A percentile compares a stretch with the other conserved stretches of the same genome.
Conservation (phyloP, 345 rosid species). For the Carallia pectinifolia region DNA sequence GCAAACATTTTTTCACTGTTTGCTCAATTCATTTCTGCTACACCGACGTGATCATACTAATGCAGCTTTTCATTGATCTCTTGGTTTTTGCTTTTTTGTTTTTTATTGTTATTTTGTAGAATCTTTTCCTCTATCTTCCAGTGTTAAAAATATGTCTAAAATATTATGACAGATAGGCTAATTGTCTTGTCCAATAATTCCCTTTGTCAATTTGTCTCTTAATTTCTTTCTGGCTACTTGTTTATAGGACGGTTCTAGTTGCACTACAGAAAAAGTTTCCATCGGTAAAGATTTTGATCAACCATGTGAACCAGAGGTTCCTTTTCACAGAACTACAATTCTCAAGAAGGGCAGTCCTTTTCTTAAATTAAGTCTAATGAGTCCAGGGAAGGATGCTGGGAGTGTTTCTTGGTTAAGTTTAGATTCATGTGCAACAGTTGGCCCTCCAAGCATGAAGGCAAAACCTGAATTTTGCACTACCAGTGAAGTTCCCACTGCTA, state of each 20-base stretch:
- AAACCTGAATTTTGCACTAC: slow-evolving; percentile 29
- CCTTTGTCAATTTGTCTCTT: slow-evolving; percentile 7
- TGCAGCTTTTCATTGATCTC: too few relatives aligned
- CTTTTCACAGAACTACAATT: slow-evolving; percentile 8
- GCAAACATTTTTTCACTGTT: too few relatives aligned
- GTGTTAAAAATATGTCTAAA: not conserved
- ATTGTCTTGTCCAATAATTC: not conserved
- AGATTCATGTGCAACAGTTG: slow-evolving; percentile 47
- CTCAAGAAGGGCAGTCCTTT: slow-evolving; percentile 25
- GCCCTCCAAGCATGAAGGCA: slow-evolving; percentile 28
- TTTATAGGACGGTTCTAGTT: slow-evolving; percentile 41
- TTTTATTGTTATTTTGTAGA: too few relatives aligned
- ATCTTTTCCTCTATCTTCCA: too few relatives aligned
- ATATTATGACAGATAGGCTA: not conserved
- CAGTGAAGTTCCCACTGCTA: slow-evolving; percentile 22
- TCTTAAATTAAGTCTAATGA: slow-evolving; percentile 31
- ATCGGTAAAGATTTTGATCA: slow-evolving; percentile 35
- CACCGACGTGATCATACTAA: too few relatives aligned
- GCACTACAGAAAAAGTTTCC: slow-evolving; percentile 24
- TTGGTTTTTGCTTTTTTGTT: too few relatives aligned
- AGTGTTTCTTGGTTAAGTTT: slow-evolving; percentile 75
- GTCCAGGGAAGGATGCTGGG: slow-evolving; percentile 41
- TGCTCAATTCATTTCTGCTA: too few relatives aligned
- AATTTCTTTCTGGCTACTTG: slow-evolving; percentile 19
- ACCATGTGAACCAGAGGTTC: slow-evolving; percentile 9